Base-by-base conservation (phyloP, 208 protist species). In the Acanthamoeba castellanii region DNA sequence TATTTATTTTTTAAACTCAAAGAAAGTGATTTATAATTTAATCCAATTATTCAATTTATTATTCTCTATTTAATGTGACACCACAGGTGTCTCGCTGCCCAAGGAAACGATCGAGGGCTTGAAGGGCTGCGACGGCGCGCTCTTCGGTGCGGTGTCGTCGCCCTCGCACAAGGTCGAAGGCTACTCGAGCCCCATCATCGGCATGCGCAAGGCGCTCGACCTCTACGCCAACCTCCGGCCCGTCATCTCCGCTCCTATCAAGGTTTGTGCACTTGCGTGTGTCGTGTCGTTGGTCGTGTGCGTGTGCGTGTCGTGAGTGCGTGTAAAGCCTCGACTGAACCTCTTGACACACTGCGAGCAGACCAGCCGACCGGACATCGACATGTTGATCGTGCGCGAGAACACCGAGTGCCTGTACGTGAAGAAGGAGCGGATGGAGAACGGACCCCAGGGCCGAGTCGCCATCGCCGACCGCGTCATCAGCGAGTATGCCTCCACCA, bases 371-470 rank as follows among this genome's bases (percentile, higher is more conserved):
- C 68, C 66, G 32, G 95, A 61, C 22, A 88, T 97, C 37, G 93
- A 97, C 61, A 81, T 89, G 34, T 64, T 96, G 27, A 97, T 97
- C 92, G 64, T 97, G 34, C 92, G 96, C 16, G 96, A 97, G 72
- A 97, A 97, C 76, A 97, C 96, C 30, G 96, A 97, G 59, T 97
- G 96, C 89, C 94, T 97, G 2, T 97, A 97, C 74, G 95, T 97
- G 6, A 96, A 96, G 96, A 81, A 70, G 70, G 92, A 94, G 55
- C 3, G 55, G 14, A 78, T 74, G 18, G 72, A 72, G 25, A 59
- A 52, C 27, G 87, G 94, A 20, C 89, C 94, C 34, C 32, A 92
- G 78, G 78, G 78, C 50, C 11, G 30, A 9, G 78, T 87, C n/a
- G 96, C 96, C 18, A 93, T 95, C 47, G 96, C 96, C 6, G 70